phyloP scores from a whole-genome alignment of 768 basidiomycete genomes.

The Russula sp. region DNA sequence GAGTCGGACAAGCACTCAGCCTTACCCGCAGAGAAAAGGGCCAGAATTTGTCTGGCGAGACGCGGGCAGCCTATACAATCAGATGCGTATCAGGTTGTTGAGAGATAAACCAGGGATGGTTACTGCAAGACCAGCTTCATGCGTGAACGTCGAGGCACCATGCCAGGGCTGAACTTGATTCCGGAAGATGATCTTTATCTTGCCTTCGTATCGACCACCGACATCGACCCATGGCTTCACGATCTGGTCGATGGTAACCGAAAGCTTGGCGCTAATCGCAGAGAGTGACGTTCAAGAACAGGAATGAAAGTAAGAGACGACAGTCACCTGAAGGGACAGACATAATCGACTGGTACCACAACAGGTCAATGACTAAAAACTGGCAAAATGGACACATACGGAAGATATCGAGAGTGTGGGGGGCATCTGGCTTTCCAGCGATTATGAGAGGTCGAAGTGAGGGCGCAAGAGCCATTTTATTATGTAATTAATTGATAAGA shows the following conservation, averaged over 20 bases:
- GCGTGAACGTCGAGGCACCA: constrained; percentile 64
- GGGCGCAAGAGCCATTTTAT: constrained; percentile 76
- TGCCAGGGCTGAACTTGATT: constrained; percentile 83
- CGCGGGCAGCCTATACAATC: constrained; percentile 55
- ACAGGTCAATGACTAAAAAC: neutral
- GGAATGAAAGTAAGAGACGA: neutral
- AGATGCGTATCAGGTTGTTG: neutral
- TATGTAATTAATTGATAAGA: constrained; percentile 11
- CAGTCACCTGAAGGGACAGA: constrained; percentile 73
- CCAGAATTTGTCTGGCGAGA: constrained; percentile 80
- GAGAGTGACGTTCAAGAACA: neutral
- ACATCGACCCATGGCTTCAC: constrained; percentile 57
- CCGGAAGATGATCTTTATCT: constrained; percentile 70
- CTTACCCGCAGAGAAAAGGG: constrained; percentile 63
- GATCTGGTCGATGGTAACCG: constrained; percentile 55
- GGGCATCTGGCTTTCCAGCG: constrained; percentile 55
- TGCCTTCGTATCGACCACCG: constrained; percentile 63
- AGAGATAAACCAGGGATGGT: constrained; percentile 28
- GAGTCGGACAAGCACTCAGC: neutral
- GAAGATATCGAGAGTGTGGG: constrained; percentile 80
- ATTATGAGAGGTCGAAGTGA: constrained; percentile 63
- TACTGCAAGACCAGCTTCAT: constrained; percentile 82
- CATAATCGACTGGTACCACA: constrained; percentile 65
- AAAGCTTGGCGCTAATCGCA: constrained; percentile 53
- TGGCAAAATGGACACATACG: constrained; percentile 42